A percentile compares a stretch with the other conserved stretches of the same genome.
Evolutionary conservation across 2,329 filamentous ascomycete species (phyloP).

Genomic region (Monosporascus sp.): DNA sequence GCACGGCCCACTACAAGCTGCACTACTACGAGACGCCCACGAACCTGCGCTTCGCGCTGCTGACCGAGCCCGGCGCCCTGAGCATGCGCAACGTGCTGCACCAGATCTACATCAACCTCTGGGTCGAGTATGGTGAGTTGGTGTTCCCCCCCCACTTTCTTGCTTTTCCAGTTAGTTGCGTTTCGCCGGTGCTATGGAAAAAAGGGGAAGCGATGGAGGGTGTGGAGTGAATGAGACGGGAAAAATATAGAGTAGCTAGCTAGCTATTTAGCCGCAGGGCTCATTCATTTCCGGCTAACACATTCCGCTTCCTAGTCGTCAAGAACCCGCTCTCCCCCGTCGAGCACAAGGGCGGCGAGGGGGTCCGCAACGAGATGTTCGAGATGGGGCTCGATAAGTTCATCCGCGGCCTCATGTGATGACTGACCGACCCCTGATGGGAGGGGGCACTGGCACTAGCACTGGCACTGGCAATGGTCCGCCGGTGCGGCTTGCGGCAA

Average conservation of each 20-base stretch:
- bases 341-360: constrained; percentile 62
- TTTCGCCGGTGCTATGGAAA: too few relatives aligned
- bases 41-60: constrained; percentile 91
- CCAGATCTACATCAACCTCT: constrained; percentile 97
- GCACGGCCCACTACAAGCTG: constrained; percentile 92
- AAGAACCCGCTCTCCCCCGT: constrained; percentile 66
- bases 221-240: neutral
- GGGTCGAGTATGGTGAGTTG: constrained; percentile 81
- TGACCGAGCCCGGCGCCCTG: constrained; percentile 82
- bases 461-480: neutral
- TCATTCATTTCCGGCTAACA: constrained; percentile 10
- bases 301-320: constrained; percentile 43
- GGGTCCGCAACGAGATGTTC: constrained; percentile 67
- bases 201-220: too few relatives aligned
- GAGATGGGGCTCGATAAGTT: constrained; percentile 73
- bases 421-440: neutral
- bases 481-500: neutral
- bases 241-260: neutral
- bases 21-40: constrained; percentile 99
- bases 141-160: neutral
- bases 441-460: neutral
- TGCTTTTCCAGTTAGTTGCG: neutral
- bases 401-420: constrained; percentile 58
- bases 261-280: neutral
- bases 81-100: constrained; percentile 93